Base-by-base conservation (phyloP, 805 yeast species). In the Kazachstania kunashirensis region DNA sequence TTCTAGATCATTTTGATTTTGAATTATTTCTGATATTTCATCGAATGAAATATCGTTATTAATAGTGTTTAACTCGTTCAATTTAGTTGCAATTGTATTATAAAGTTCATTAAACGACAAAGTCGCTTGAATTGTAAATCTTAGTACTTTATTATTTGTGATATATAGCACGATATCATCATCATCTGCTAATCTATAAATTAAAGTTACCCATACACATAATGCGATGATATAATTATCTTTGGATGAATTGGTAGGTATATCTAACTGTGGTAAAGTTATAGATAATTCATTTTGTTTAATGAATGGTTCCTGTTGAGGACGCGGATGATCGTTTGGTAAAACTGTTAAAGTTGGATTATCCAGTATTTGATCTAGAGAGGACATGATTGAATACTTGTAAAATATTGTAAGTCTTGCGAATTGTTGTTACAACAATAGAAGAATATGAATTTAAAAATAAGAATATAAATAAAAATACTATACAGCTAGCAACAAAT, bases 101-200 rank as follows among this genome's bases (percentile, higher is more conserved):
- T 70, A 59, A 36, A 88, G 62, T 27, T 77, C 73, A 1, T 47
- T 41, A 48, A 86, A 83, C 1, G 77, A 52, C 52, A 66, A 53
- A 7, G 64, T 59, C 24, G 83, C 75, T 35, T 73, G 70, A 28
- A 85, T 63, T 24, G 64, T 65, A 31, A 82, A 63, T 50, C 95
- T 70, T 19, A 84, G 55, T 13, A 84, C 77, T 45, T 64, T 61
- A 28, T 62, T 53, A 5, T 59, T 58, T 3, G 61, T 47, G 18
- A 70, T 58, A 47, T 79, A 86, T 42, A 89, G 63, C n/a, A 81
- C 78, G 34, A 92, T 78, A 50, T 89, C 96, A 46, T 89, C 96
- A 56, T 89, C 97, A 17, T 96, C 97, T 2, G 96, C 81, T 32
- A 84, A 65, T 53, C 97, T 70, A 59, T 73, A 79, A 26, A 84